Percentiles rank a stretch among this genome's conserved stretches.
Evolutionary conservation across 1,284 basidiomycete species (phyloP).

Genomic region (Sanghuangporus baumii): DNA sequence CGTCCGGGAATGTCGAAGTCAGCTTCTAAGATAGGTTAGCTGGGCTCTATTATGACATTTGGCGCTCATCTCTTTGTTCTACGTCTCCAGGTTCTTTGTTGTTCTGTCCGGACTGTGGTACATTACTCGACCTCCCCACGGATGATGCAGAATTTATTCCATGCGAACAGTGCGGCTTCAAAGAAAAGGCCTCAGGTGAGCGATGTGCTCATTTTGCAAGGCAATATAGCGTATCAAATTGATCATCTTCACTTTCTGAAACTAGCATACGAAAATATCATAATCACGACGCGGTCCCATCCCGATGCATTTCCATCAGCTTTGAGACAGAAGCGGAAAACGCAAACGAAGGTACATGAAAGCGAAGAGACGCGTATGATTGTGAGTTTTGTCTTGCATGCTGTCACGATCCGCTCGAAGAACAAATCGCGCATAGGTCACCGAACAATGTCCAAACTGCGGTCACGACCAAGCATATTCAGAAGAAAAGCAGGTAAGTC

Average conservation of each 20-base stretch:
- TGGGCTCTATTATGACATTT: neutral
- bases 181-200: slow-evolving; percentile 85
- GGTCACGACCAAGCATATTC: slow-evolving; percentile 78
- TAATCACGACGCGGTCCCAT: slow-evolving; percentile 87
- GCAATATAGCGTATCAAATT: neutral
- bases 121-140: slow-evolving; percentile 78
- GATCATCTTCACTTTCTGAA: neutral
- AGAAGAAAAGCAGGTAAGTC: slow-evolving; percentile 67
- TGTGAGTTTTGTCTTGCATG: slow-evolving; percentile 37
- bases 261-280: slow-evolving; percentile 88
- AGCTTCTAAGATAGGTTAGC: slow-evolving; percentile 19
- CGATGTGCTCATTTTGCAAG: slow-evolving; percentile 19
- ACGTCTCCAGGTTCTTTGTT: slow-evolving; percentile 69
- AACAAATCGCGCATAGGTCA: slow-evolving; percentile 48
- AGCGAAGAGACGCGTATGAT: slow-evolving; percentile 68
- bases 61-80: slow-evolving; percentile 19
- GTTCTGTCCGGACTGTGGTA: slow-evolving; percentile 92
- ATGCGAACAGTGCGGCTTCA: slow-evolving; percentile 86
- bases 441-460: slow-evolving; percentile 91
- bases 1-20: neutral
- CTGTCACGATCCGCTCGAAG: neutral
- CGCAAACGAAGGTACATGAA: slow-evolving; percentile 80
- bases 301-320: slow-evolving; percentile 93
- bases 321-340: slow-evolving; percentile 85
- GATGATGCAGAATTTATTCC: slow-evolving; percentile 73